Evolutionary conservation across 2,329 filamentous ascomycete genomes (phyloP).

Genomic region (Fonsecaea multimorphosa): DNA sequence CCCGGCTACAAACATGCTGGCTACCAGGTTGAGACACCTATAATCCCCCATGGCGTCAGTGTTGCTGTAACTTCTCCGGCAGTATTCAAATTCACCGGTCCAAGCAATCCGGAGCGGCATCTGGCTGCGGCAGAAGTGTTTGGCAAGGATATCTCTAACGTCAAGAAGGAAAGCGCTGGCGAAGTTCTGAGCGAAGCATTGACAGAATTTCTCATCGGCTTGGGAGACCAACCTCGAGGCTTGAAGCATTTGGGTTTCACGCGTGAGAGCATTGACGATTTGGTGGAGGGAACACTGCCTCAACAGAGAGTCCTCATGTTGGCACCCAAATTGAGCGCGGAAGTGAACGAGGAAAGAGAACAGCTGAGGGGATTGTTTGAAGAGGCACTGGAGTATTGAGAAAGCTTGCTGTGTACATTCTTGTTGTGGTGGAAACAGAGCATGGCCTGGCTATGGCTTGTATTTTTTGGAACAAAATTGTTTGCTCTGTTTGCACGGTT

Average conservation of each 20-base stretch:
- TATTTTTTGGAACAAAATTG: neutral
- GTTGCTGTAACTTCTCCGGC: conserved; percentile 93
- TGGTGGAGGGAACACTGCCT: conserved; percentile 94
- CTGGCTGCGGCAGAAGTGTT: conserved; percentile 87
- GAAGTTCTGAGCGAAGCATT: conserved; percentile 86
- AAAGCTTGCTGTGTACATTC: neutral
- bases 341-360: conserved; percentile 72
- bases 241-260: conserved; percentile 83
- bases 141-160: conserved; percentile 84
- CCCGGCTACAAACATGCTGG: conserved; percentile 85
- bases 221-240: conserved; percentile 90
- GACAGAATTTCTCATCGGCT: conserved; percentile 75
- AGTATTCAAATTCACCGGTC: conserved; percentile 89
- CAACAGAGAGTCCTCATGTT: conserved; percentile 90
- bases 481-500: conserved; percentile 20
- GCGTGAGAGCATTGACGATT: conserved; percentile 72
- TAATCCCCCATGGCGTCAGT: conserved; percentile 95
- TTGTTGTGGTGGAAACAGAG: neutral
- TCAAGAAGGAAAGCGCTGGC: conserved; percentile 87
- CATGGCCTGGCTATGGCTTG: conserved; percentile 5
- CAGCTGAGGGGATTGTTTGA: conserved; percentile 75
- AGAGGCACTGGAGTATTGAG: conserved; percentile 61
- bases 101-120: conserved; percentile 92
- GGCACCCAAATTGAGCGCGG: conserved; percentile 77
- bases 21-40: conserved; percentile 75